Evolutionary conservation across 2,329 filamentous ascomycete genomes (phyloP).

Genomic region (Xylariales sp.): DNA sequence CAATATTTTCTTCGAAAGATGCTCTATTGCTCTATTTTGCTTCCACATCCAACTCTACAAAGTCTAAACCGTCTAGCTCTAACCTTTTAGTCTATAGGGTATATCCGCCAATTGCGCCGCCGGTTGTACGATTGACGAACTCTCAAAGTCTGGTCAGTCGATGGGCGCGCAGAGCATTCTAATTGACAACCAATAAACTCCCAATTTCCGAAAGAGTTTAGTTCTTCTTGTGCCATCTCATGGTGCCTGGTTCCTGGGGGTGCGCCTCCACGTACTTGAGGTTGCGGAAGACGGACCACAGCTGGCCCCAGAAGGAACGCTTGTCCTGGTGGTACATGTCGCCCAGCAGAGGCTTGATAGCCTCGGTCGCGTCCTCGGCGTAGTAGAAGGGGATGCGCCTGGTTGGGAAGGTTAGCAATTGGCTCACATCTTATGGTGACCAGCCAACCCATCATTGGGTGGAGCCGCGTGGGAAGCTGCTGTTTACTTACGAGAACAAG

Average conservation of each 20-base stretch:
- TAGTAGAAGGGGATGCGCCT: conserved; percentile 48
- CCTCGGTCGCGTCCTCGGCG: conserved; percentile 43
- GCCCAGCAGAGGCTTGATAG: conserved; percentile 43
- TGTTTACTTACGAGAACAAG: conserved; percentile 36
- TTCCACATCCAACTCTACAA: too few species aligned
- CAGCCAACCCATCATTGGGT: neutral
- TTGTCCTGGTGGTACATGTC: conserved; percentile 37
- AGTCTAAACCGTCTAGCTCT: too few species aligned
- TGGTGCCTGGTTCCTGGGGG: conserved; percentile 18
- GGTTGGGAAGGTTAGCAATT: too few species aligned
- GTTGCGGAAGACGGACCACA: conserved; percentile 26
- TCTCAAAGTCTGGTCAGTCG: too few species aligned
- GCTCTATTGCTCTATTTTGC: too few species aligned
- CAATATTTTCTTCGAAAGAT: too few species aligned
- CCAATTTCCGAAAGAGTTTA: too few species aligned
- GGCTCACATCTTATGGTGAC: conserved; percentile 5
- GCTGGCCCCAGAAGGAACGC: conserved; percentile 24
- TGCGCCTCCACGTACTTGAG: conserved; percentile 30
- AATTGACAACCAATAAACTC: too few species aligned
- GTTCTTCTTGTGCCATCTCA: conserved; percentile 15
- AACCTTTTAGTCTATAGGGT: too few species aligned
- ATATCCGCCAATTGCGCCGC: too few species aligned
- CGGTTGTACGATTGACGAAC: too few species aligned
- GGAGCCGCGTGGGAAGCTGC: neutral
- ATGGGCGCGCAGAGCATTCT: too few species aligned